Evolutionary conservation across 495 filamentous ascomycete species (phyloP), one percentile per base, ranked within the genome.

Genomic region (Aspergillus biplanus): DNA sequence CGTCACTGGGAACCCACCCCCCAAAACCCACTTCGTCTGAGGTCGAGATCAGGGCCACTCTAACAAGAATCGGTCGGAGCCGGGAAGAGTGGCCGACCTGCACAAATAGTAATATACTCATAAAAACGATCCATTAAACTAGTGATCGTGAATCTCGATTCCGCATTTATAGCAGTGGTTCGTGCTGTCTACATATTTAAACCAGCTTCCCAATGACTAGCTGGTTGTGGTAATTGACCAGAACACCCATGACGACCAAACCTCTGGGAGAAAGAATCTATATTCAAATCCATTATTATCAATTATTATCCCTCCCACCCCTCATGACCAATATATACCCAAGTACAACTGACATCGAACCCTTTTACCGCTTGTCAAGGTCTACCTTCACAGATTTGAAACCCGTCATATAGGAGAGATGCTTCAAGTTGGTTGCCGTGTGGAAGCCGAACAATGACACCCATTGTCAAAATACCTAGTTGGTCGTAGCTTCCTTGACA

Each of bases 1-100:
- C 66, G 66, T 59, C 62, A 54, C 39, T 39, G 31, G 21, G 42
- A 62, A 59, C 55, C 65, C 65, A 66, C 65, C 21, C 50, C 35
- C 9, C 9, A 62, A 56, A 62, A 59, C 56, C 65, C 65, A 67
- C 65, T 39, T 55, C 42, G 49, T 56, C 33, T 32, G 46, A 61
- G 61, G 61, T 67, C 58, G 57, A 63, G 59, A 53, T 52, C 56
- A 39, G 34, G n/a, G n/a, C n/a, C n/a, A 27, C 21, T 27, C 21
- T 27, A 27, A 27, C 21, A 44, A 44, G 34, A 46, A 59, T 64
- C 56, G 60, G 65, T 58, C 61, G 44, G 42, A 49, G 35, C 27
- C 16, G 56, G 46, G 42, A 47, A 53, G 59, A 58, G 12, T 31
- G 48, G 31, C 42, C 52, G 39, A n/a, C 12, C 39, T 11, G 39